Evolutionary conservation across 2,329 filamentous ascomycete species (phyloP).

Genomic region (Colletotrichum sp.): DNA sequence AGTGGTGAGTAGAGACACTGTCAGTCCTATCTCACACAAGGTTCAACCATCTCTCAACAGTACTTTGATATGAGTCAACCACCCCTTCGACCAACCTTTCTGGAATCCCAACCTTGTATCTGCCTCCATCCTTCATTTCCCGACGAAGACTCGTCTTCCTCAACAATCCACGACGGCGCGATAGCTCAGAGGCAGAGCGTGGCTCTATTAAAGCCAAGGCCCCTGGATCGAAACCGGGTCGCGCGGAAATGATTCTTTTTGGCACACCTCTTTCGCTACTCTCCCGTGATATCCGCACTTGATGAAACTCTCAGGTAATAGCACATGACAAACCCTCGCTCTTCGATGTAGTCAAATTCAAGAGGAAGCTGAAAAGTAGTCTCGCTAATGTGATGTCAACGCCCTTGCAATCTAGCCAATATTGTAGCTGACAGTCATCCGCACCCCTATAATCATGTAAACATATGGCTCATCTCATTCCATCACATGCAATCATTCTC

Average conservation of each 20-base stretch:
- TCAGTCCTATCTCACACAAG: too few species aligned
- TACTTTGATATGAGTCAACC: background rate
- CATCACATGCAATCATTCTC: background rate
- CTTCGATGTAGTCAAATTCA: background rate
- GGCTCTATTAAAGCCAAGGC: background rate
- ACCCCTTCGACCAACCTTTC: background rate
- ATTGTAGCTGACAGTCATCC: background rate
- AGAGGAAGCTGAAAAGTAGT: background rate
- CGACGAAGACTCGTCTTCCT: background rate
- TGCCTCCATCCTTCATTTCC: background rate
- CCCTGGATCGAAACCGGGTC: background rate
- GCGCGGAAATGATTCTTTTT: background rate
- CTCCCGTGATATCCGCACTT: background rate
- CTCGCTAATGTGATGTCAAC: background rate
- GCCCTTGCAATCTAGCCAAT: background rate
- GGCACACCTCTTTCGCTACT: background rate
- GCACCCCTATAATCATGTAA: background rate
- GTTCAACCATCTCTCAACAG: too few species aligned
- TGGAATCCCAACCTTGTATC: background rate
- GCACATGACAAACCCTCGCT: background rate
- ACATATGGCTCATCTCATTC: background rate
- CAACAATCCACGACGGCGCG: background rate
- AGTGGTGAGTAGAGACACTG: background rate
- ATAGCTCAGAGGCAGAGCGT: background rate
- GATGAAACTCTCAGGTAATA: rapidly evolving